A percentile compares a stretch with the other conserved stretches of the same genome.
Conservation (phyloP, 2,329 filamentous ascomycete species). For the Bertia moriformis region DNA sequence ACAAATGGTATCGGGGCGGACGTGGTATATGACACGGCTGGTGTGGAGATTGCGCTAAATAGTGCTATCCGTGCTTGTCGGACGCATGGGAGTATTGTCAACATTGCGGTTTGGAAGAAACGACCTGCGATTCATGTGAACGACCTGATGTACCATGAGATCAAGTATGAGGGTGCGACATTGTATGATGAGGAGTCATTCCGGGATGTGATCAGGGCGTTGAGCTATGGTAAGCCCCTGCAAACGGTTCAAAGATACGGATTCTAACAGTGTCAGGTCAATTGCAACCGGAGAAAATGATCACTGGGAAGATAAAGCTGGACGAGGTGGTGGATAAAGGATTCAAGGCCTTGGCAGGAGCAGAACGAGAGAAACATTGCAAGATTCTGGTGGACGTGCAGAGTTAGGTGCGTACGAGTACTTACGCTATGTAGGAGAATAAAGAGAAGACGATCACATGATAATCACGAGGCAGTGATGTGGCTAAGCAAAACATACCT, state of each 20-base stretch:
- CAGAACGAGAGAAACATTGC: constrained; percentile 45
- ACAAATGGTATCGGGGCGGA: constrained; percentile 35
- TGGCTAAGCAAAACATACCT: too few relatives aligned
- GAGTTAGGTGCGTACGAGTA: too few relatives aligned
- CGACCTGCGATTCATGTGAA: constrained; percentile 35
- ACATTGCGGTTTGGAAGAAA: constrained; percentile 51
- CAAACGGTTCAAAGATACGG: constrained; percentile 5
- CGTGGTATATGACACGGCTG: constrained; percentile 47
- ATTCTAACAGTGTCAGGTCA: constrained; percentile 19
- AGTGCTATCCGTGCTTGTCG: constrained; percentile 30
- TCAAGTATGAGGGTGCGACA: constrained; percentile 26
- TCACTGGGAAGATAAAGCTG: constrained; percentile 40
- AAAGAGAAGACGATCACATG: too few relatives aligned
- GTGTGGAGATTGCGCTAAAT: constrained; percentile 33
- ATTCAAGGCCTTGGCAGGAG: constrained; percentile 37
- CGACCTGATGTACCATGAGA: constrained; percentile 34
- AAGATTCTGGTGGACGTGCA: constrained; percentile 40
- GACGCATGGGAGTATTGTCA: constrained; percentile 40
- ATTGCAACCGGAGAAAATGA: constrained; percentile 40
- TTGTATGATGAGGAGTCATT: constrained; percentile 15
- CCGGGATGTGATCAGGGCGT: constrained; percentile 36
- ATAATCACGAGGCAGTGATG: too few relatives aligned
- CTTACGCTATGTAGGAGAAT: too few relatives aligned
- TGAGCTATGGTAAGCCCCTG: constrained; percentile 15
- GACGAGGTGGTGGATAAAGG: constrained; percentile 40